Base-by-base conservation (phyloP, 371 early-diverging fungal species). In the Globomyces sp. region DNA sequence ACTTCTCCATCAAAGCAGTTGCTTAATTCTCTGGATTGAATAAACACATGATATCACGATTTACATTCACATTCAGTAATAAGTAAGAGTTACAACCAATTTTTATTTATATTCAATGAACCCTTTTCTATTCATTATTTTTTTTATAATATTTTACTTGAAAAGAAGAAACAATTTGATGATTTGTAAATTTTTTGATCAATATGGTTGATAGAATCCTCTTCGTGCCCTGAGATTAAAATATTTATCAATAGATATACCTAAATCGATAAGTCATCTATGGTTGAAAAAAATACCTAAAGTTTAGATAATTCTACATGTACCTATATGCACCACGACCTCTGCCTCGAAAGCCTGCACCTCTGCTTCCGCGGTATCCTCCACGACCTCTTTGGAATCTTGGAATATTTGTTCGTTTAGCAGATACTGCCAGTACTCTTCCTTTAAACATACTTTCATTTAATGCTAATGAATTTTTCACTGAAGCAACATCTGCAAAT, bases 371-470 rank as follows among this genome's bases (percentile, higher is more conserved):
- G 53, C 89, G 86, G 71, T 78, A 85, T 5, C 86, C 90, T 4
- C 87, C 86, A 39, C 86, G 73, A 45, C 90, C 89, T 42, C 79
- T 75, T 49, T 81, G 76, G 76, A 93, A 84, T 6, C 91, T 92
- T 9, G 95, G 97, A n/a, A 98, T 79, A 68, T 98, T 98, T 64
- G 98, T 96, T 57, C 99, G 91, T 82, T 98, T 98, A 11, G 93
- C 80, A 13, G 87, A 2, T 55, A 90, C 92, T 85, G 95, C 94
- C 58, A 98, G 77, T 49, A 87, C 76, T 61, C 98, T 86, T 24
- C 90, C 92, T 71, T 92, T 91, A 78, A 98, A 90, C 69, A 93
- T 71, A 44, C 92, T 89, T 43, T 95, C 95, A 70, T 93, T 91
- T 57, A 96, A 79, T 6, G 88, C 86, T 76, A 95, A 80, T 37